Evolutionary conservation across 345 rosid species (phyloP), one percentile per base, ranked within the genome.

Genomic region (Lepidium africanum): DNA sequence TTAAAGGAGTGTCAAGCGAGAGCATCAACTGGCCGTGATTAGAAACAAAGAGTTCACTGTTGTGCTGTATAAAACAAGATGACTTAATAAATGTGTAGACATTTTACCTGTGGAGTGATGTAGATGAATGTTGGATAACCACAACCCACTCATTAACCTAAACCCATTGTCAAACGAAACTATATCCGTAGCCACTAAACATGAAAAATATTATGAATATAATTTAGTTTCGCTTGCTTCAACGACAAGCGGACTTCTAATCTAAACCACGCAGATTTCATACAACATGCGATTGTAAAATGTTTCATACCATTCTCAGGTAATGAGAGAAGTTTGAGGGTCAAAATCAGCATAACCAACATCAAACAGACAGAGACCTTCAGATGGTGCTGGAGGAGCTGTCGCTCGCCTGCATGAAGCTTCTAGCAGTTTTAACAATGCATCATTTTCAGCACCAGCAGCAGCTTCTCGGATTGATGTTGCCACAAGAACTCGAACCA

Each of bases 401-500:
- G 95, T 91, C 25, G 99, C 97, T 14, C 96, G 87, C 71, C 99
- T 82, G 51, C 95, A 87, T 56, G 96, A 81, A 65, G 95, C 93
- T 74, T 83, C 93, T 79, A 81, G 77, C 53, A 89, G 82, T 76
- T 81, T 81, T 67, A 94, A 59, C 80, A 91, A 64, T 41, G 84
- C 87, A 71, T 87, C 89, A 19, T 87, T 82, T 54, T 87, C 86
- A 3, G 90, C 94, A 56, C 91, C 96, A 10, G 93, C 97, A 61
- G 89, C 96, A 65, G 96, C 99, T 82, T 94, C 99, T 56, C 97
- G 81, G 70, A 94, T 77, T 11, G 91, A 78, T 49, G 96, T 89
- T 11, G 97, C 96, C 55, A 91, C 96, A 35, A 89, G 91, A 65
- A 94, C 97, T 36, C 93, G 85, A 41, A 91, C 97, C 96, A 91